Evolutionary conservation across 495 filamentous ascomycete species (phyloP).

Genomic region (Durotheca rogersii): DNA sequence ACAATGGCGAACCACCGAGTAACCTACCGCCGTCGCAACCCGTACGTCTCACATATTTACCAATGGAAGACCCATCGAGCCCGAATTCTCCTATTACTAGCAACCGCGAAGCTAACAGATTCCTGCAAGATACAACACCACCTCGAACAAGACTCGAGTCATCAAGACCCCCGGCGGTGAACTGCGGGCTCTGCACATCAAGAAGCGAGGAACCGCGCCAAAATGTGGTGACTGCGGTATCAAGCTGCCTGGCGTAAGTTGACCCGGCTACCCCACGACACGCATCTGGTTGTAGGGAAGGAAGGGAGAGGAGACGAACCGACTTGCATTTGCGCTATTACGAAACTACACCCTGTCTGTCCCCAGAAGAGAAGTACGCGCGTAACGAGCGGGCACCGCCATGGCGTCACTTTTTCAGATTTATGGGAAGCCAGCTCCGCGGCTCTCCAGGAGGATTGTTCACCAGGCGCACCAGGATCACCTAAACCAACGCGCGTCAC

Average conservation of each 20-base stretch:
- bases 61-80: slow-evolving; percentile 4
- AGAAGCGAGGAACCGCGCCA: slow-evolving; percentile 93
- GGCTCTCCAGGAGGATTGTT: neutral
- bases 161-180: slow-evolving; percentile 94
- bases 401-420: neutral
- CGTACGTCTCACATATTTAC: slow-evolving; percentile 63
- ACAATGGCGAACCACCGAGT: slow-evolving; percentile 60
- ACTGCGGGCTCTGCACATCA: slow-evolving; percentile 94
- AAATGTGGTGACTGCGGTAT: slow-evolving; percentile 99
- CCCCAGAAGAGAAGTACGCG: neutral
- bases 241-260: slow-evolving; percentile 91
- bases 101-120: slow-evolving; percentile 30
- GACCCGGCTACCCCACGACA: neutral
- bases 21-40: slow-evolving; percentile 81
- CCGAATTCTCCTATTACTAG: slow-evolving; percentile 9
- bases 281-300: too few relatives aligned
- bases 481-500: neutral
- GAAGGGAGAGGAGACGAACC: neutral
- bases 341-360: neutral
- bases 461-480: neutral
- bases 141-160: slow-evolving; percentile 93
- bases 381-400: neutral
- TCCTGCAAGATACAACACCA: slow-evolving; percentile 83
- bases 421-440: neutral
- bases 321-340: neutral